Evolutionary conservation across 371 early-diverging fungal genomes (phyloP).

Genomic region (Phascolomyces articulosus): DNA sequence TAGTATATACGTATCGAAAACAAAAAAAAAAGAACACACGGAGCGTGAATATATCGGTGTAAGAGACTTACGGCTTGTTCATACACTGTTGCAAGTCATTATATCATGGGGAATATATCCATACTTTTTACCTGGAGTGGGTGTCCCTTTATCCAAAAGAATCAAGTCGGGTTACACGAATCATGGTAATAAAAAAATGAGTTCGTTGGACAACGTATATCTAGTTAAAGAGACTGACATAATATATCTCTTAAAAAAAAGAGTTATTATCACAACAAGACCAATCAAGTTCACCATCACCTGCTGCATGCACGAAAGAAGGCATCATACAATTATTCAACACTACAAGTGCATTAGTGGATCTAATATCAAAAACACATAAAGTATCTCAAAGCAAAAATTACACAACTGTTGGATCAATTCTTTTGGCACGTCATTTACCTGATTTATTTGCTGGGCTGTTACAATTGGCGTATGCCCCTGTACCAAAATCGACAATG

Average conservation of each 20-base stretch:
- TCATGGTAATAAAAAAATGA: slow-evolving; percentile 31
- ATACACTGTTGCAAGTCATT: slow-evolving; percentile 67
- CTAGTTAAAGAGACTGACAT: background rate
- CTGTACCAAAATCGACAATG: slow-evolving; percentile 29
- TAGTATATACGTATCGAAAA: background rate
- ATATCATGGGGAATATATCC: slow-evolving; percentile 75
- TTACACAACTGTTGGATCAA: slow-evolving; percentile 64
- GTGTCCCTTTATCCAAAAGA: slow-evolving; percentile 66
- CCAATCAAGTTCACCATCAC: background rate
- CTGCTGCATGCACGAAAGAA: background rate
- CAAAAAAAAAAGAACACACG: slow-evolving; percentile 13
- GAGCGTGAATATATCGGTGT: slow-evolving; percentile 60
- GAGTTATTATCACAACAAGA: slow-evolving; percentile 13
- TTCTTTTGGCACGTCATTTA: slow-evolving; percentile 57
- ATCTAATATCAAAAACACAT: slow-evolving; percentile 27
- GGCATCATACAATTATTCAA: slow-evolving; percentile 10
- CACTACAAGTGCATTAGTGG: slow-evolving; percentile 22
- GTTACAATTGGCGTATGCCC: slow-evolving; percentile 71
- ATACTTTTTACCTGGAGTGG: slow-evolving; percentile 66
- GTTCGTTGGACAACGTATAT: background rate
- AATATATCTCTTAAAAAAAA: slow-evolving; percentile 4
- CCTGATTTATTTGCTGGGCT: slow-evolving; percentile 69
- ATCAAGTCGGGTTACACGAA: slow-evolving; percentile 56
- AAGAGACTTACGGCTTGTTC: slow-evolving; percentile 63
- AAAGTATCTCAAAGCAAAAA: slow-evolving; percentile 26